phyloP scores from a whole-genome alignment of 495 filamentous ascomycete species.

The Annulohypoxylon bovei region DNA sequence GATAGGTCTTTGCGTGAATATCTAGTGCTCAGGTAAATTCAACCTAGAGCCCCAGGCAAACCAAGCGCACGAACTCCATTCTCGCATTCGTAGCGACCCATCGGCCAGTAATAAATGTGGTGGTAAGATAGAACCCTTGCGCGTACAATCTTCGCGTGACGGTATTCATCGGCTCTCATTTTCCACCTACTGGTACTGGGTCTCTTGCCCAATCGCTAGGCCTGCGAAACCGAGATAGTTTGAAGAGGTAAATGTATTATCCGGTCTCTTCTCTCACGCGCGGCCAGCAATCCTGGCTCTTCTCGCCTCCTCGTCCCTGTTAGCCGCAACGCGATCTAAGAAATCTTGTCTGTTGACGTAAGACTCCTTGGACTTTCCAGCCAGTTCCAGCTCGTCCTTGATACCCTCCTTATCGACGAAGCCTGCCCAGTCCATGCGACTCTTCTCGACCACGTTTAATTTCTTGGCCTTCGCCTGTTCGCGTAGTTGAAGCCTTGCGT shows the following conservation, averaged over 20 bases:
- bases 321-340: slow-evolving; percentile 80
- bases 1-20: neutral
- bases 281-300: slow-evolving; percentile 67
- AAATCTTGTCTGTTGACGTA: slow-evolving; percentile 90
- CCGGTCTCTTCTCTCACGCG: slow-evolving; percentile 29
- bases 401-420: slow-evolving; percentile 94
- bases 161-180: neutral
- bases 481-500: slow-evolving; percentile 50
- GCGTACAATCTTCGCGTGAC: neutral
- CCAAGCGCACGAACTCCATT: neutral
- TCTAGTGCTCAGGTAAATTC: neutral
- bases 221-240: neutral
- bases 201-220: neutral
- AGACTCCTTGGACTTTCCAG: slow-evolving; percentile 83
- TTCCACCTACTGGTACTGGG: neutral
- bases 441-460: slow-evolving; percentile 96
- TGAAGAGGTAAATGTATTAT: neutral
- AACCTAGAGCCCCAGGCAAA: neutral
- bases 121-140: neutral
- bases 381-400: slow-evolving; percentile 85
- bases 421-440: slow-evolving; percentile 90
- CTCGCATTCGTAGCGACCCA: neutral
- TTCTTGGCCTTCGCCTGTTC: slow-evolving; percentile 75
- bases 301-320: slow-evolving; percentile 78
- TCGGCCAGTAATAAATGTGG: neutral